Conservation (phyloP, 164 flowering plant genomes). For the Piper betle region DNA sequence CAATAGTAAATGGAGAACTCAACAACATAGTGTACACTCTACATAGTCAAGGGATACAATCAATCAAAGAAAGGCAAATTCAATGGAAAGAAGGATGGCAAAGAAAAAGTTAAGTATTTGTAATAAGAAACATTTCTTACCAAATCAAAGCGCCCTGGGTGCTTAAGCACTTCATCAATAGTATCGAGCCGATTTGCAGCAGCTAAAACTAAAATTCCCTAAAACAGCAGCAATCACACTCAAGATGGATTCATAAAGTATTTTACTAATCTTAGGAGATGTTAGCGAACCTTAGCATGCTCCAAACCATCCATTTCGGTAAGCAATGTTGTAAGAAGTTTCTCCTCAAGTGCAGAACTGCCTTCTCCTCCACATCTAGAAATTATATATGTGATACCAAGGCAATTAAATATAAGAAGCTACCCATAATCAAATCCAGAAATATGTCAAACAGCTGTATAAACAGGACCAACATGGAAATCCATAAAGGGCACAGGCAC, state of each 20-base stretch:
- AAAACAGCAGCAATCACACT: constrained; percentile 1
- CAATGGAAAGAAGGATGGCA: not conserved
- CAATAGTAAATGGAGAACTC: not conserved
- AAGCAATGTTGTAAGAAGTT: constrained; percentile 80
- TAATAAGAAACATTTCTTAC: constrained; percentile 33
- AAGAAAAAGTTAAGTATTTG: too few species aligned
- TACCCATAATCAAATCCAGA: not conserved
- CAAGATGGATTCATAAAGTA: not conserved
- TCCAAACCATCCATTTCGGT: constrained; percentile 99
- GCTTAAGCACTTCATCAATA: constrained; percentile 87
- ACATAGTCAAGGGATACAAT: not conserved
- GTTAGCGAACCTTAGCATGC: constrained; percentile 46
- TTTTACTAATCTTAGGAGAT: not conserved
- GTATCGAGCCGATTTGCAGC: constrained; percentile 92
- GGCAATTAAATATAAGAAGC: not conserved
- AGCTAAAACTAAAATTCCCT: constrained; percentile 95
- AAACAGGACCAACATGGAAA: too few species aligned
- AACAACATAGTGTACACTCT: not conserved
- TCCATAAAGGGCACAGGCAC: too few species aligned
- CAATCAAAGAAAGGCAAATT: not conserved
- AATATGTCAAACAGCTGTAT: too few species aligned
- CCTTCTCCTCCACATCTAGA: constrained; percentile 30
- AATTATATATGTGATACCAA: not conserved
- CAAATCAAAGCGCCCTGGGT: constrained; percentile 95
- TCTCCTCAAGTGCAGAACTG: constrained; percentile 59